Percentiles rank a stretch among this genome's conserved stretches.
These are phyloP conservation scores for Botryotinia narcissicola DNA, from an alignment of 2,329 filamentous ascomycete species.

Conservation along the genomic window DNA sequence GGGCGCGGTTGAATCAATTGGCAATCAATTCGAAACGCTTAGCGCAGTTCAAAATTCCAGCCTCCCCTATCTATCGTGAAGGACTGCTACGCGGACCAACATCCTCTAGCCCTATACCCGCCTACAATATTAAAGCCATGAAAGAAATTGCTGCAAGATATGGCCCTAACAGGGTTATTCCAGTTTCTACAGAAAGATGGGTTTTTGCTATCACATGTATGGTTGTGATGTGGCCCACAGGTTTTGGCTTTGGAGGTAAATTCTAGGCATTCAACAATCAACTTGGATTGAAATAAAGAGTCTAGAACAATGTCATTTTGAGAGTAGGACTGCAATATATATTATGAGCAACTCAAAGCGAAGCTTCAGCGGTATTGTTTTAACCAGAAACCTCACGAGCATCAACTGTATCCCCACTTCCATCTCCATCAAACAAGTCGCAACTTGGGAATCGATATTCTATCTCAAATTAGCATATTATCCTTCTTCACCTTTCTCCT, in stretches of 20 bases:
- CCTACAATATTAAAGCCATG: not conserved
- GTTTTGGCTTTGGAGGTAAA: not conserved
- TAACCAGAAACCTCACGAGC: not conserved
- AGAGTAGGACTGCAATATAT: not conserved
- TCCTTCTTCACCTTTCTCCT: not conserved
- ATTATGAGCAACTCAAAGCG: not conserved
- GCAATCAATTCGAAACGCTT: not conserved
- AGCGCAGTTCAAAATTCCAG: not conserved
- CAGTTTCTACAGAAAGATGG: slow-evolving; percentile 7
- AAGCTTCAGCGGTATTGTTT: not conserved
- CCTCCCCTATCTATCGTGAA: not conserved
- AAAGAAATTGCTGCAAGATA: not conserved
- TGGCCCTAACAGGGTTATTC: not conserved
- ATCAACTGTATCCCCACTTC: not conserved
- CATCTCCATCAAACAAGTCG: not conserved
- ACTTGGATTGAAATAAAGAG: not conserved
- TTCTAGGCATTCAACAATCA: not conserved
- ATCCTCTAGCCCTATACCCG: not conserved
- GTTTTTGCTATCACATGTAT: not conserved
- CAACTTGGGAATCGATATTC: slow-evolving; percentile 15
- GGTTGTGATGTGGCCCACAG: not conserved
- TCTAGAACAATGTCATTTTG: not conserved
- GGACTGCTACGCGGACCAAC: slow-evolving; percentile 10
- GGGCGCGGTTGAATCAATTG: not conserved
- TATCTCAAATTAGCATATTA: not conserved